Conservation (phyloP, 176 grass and related monocot species). For the Phyllostachys edulis region DNA sequence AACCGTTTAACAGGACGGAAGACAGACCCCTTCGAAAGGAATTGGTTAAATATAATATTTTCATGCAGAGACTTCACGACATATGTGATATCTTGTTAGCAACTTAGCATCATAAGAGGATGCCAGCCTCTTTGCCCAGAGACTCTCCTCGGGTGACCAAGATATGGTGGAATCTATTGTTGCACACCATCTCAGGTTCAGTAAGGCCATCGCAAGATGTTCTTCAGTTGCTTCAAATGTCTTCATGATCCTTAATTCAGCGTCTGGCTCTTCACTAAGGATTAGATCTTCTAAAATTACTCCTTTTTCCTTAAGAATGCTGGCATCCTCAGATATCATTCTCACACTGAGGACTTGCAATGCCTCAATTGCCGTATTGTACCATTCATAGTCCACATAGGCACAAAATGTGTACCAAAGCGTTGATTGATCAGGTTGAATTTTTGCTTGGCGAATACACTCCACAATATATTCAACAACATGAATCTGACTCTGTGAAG, state of each 20-base stretch:
- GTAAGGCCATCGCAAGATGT: conserved; percentile 52
- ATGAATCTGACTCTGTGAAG: conserved; percentile 73
- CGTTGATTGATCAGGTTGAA: conserved; percentile 64
- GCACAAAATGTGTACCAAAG: conserved; percentile 63
- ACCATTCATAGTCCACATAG: conserved; percentile 52
- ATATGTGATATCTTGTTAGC: not conserved
- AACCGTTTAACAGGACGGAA: not conserved
- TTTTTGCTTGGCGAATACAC: conserved; percentile 47
- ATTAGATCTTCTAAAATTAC: conserved; percentile 65
- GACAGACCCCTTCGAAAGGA: not conserved
- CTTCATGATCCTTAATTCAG: conserved; percentile 59
- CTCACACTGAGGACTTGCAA: conserved; percentile 78
- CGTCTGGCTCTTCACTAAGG: conserved; percentile 65
- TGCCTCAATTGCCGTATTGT: conserved; percentile 64
- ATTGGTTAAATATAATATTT: not conserved
- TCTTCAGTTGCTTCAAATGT: conserved; percentile 51
- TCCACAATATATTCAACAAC: conserved; percentile 69
- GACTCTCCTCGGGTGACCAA: conserved; percentile 69
- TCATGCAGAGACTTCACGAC: not conserved
- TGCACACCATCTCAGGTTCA: conserved; percentile 80
- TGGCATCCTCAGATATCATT: conserved; percentile 63
- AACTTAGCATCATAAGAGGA: not conserved
- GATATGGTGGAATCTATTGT: conserved; percentile 63
- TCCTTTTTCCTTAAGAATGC: conserved; percentile 49
- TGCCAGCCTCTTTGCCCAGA: conserved; percentile 70